Conservation (phyloP, 1,284 basidiomycete species). For the Melampsora americana region DNA sequence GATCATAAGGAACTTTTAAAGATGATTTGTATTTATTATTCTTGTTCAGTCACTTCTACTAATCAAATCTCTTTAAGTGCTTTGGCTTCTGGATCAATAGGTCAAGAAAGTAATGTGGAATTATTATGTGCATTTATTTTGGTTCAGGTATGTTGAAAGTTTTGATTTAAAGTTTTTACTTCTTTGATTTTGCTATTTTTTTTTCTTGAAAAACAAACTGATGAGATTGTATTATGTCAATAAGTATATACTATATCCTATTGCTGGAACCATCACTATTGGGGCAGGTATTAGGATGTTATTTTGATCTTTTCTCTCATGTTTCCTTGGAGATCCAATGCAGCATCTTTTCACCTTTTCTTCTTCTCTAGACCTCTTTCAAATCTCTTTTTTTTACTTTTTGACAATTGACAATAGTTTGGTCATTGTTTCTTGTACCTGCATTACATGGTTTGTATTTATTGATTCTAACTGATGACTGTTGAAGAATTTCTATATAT, state of each 20-base stretch:
- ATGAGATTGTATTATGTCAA: background rate
- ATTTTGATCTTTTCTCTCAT: background rate
- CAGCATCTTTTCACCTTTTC: too few relatives aligned
- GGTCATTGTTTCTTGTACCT: too few relatives aligned
- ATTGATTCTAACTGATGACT: too few relatives aligned
- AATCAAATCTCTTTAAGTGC: conserved; percentile 36
- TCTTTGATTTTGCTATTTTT: background rate
- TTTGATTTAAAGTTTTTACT: too few relatives aligned
- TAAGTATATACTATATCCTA: conserved; percentile 29
- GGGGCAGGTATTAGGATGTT: background rate
- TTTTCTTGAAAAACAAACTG: background rate
- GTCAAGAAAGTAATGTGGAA: conserved; percentile 30
- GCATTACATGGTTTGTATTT: too few relatives aligned
- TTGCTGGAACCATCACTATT: conserved; percentile 30
- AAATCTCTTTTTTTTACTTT: too few relatives aligned
- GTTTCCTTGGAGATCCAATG: too few relatives aligned
- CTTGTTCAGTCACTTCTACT: conserved; percentile 36
- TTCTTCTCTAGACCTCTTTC: too few relatives aligned
- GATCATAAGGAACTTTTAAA: conserved; percentile 15
- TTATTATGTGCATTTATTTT: conserved; percentile 33
- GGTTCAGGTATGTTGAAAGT: conserved; percentile 18
- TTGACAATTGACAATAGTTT: too few relatives aligned
- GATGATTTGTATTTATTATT: conserved; percentile 30
- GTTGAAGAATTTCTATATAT: too few relatives aligned
- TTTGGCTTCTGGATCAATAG: conserved; percentile 2